Conservation (phyloP, 306 rosid genomes). For the Vachellia collinsii region DNA sequence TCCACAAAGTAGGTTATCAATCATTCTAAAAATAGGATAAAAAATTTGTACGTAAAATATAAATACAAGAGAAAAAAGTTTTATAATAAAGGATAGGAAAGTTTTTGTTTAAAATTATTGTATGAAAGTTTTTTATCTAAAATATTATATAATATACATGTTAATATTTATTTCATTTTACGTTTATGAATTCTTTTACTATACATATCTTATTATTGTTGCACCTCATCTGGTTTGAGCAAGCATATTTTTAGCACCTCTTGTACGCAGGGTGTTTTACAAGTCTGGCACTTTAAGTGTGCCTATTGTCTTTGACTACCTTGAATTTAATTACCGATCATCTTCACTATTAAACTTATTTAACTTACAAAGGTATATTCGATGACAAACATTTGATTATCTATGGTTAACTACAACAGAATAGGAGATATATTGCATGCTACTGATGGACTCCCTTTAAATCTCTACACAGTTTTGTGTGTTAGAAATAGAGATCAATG, state of each 20-base stretch:
- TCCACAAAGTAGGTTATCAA: not conserved
- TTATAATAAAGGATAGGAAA: not conserved
- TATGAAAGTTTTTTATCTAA: not conserved
- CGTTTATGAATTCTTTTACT: too few relatives aligned
- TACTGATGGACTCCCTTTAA: slow-evolving; percentile 13
- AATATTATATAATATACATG: not conserved
- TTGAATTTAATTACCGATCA: slow-evolving; percentile 10
- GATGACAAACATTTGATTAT: slow-evolving; percentile 6
- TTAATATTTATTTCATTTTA: not conserved
- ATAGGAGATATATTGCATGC: slow-evolving; percentile 8
- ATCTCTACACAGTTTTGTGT: slow-evolving; percentile 26
- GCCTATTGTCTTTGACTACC: not conserved
- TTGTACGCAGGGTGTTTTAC: not conserved
- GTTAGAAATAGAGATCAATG: slow-evolving; percentile 14
- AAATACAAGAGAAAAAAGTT: not conserved
- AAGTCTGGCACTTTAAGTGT: not conserved
- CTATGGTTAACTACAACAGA: slow-evolving; percentile 11
- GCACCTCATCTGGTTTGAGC: not conserved
- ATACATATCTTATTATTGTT: not conserved
- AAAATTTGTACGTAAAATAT: not conserved
- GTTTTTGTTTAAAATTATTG: not conserved
- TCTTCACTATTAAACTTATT: not conserved
- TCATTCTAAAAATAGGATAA: not conserved
- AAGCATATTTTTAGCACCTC: not conserved
- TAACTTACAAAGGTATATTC: slow-evolving; percentile 5